A percentile compares a stretch with the other conserved stretches of the same genome.
These are phyloP conservation scores for Mycena maculata DNA, from an alignment of 768 basidiomycete genomes.

Conservation along the genomic window DNA sequence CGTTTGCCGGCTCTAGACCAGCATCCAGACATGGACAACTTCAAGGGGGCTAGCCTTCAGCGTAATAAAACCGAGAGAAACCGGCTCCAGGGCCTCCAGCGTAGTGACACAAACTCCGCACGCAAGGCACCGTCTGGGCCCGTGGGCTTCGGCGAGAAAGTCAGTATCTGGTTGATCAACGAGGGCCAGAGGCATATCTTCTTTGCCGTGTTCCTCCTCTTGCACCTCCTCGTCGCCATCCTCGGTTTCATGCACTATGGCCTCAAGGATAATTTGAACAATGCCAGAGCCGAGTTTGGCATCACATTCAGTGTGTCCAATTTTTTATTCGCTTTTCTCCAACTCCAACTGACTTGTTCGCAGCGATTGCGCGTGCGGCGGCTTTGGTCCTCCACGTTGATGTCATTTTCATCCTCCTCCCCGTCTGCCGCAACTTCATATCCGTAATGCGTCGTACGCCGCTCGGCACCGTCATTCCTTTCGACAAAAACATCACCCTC, in stretches of 20 bases:
- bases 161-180: slow-evolving; percentile 74
- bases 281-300: slow-evolving; percentile 67
- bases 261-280: slow-evolving; percentile 68
- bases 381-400: slow-evolving; percentile 93
- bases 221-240: slow-evolving; percentile 68
- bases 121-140: slow-evolving; percentile 47
- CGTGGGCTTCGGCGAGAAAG: slow-evolving; percentile 40
- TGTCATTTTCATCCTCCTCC: slow-evolving; percentile 93
- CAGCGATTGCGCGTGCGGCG: slow-evolving; percentile 88
- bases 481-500: slow-evolving; percentile 93
- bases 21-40: slow-evolving; percentile 38
- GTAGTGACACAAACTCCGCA: slow-evolving; percentile 39
- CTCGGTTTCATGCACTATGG: slow-evolving; percentile 70
- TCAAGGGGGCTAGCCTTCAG: slow-evolving; percentile 53
- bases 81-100: slow-evolving; percentile 74
- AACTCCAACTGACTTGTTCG: not conserved
- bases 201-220: slow-evolving; percentile 69
- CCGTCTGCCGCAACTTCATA: slow-evolving; percentile 95
- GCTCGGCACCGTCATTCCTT: slow-evolving; percentile 88
- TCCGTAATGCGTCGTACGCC: slow-evolving; percentile 89
- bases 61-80: slow-evolving; percentile 74
- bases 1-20: slow-evolving; percentile 47
- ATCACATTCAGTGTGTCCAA: slow-evolving; percentile 61
- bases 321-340: not conserved
- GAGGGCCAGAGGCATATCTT: slow-evolving; percentile 73